Evolutionary conservation across 768 basidiomycete species (phyloP).

Genomic region (Tulasnella calospora): DNA sequence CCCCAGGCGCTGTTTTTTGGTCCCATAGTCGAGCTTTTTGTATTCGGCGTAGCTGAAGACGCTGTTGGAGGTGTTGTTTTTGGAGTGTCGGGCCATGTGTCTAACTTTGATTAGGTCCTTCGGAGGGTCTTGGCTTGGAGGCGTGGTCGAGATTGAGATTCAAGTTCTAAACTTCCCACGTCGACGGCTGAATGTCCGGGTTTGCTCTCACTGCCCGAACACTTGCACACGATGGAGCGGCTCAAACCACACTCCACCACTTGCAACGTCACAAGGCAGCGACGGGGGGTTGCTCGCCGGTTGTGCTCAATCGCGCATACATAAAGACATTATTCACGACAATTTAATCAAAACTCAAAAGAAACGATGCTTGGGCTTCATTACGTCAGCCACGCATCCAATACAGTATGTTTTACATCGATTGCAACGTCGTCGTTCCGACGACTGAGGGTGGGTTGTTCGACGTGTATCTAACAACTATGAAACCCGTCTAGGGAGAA

Average conservation of each 20-base stretch:
- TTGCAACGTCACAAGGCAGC: no score
- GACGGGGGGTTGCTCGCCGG: no score
- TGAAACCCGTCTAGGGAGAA: no score
- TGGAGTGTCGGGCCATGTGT: constrained; percentile 22
- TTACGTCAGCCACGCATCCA: no score
- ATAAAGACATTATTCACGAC: no score
- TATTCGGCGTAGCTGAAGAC: constrained; percentile 71
- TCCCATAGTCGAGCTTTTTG: constrained; percentile 79
- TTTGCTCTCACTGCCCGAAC: neutral
- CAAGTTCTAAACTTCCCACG: neutral
- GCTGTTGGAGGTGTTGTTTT: constrained; percentile 24
- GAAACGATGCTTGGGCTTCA: no score
- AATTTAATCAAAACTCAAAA: no score
- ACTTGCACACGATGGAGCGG: neutral
- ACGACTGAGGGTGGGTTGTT: no score
- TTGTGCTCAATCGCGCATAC: no score
- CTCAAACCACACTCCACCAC: neutral
- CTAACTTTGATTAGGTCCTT: neutral
- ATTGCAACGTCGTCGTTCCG: no score
- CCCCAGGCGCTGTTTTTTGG: constrained; percentile 76
- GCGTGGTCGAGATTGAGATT: neutral
- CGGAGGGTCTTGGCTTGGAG: neutral
- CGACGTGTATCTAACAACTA: no score
- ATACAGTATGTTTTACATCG: no score
- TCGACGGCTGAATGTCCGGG: neutral